Conservation (phyloP, 202 grass and related monocot species). For the Cymbopogon flexuosus region DNA sequence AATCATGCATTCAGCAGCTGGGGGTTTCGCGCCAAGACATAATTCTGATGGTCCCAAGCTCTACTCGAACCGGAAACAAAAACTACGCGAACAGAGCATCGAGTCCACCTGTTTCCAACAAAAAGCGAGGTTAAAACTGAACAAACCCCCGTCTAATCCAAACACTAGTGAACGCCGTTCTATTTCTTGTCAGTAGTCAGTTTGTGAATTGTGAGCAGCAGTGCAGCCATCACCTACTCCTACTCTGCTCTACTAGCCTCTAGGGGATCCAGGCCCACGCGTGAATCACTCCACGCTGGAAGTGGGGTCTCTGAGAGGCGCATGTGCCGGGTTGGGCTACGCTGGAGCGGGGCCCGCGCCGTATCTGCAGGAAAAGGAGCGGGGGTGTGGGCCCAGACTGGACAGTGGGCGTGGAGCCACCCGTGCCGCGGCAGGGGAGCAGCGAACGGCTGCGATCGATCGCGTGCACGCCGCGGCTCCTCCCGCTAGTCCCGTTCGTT, state of each 20-base stretch:
- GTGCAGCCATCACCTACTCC: too few relatives aligned
- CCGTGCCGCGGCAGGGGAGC: neutral
- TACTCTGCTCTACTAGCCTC: too few relatives aligned
- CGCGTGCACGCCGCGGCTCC: neutral
- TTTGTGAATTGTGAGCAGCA: too few relatives aligned
- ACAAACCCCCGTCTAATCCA: too few relatives aligned
- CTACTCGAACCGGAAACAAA: too few relatives aligned
- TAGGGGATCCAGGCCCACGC: neutral
- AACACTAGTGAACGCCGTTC: too few relatives aligned
- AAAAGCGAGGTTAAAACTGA: neutral
- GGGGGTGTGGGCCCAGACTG: neutral
- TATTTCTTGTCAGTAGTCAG: too few relatives aligned
- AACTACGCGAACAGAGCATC: too few relatives aligned
- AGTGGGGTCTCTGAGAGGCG: neutral
- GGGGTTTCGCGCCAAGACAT: conserved; percentile 14
- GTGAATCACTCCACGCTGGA: conserved; percentile 56
- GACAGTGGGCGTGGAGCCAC: neutral
- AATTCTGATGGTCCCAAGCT: too few relatives aligned
- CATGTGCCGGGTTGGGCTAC: conserved; percentile 32
- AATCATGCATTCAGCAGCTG: neutral
- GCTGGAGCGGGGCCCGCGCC: conserved; percentile 29
- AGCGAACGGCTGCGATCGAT: conserved; percentile 23
- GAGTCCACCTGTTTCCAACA: neutral
- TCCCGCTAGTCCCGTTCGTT: neutral
- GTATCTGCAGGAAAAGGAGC: conserved; percentile 21